Conservation (phyloP, 441 rosid genomes). For the Populus hybrid region DNA sequence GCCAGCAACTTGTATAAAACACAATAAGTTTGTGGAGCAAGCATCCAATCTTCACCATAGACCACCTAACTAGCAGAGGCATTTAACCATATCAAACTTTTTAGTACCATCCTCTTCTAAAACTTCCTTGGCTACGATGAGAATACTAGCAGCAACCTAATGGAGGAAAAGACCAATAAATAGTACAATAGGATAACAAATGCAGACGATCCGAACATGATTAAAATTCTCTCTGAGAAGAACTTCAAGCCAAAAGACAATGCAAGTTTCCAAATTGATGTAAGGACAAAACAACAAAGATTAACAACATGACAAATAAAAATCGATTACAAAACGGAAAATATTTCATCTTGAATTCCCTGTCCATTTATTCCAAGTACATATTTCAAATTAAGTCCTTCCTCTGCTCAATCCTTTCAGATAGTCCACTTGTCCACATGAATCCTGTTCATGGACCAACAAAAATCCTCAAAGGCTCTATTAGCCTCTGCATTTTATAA, state of each 20-base stretch:
- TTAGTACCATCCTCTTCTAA: not conserved
- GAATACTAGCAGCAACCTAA: not conserved
- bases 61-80: not conserved
- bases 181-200: too few relatives aligned
- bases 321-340: not conserved
- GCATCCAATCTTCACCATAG: not conserved
- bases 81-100: not conserved
- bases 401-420: not conserved
- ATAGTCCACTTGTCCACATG: not conserved
- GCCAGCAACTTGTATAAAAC: not conserved
- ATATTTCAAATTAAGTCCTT: not conserved
- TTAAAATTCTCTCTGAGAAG: not conserved
- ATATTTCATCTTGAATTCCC: not conserved
- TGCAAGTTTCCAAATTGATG: not conserved
- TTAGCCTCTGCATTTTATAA: conserved; percentile 25
- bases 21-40: not conserved
- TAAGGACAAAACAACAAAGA: too few relatives aligned
- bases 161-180: not conserved
- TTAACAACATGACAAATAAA: not conserved
- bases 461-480: conserved; percentile 26
- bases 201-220: not conserved
- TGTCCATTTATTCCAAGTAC: not conserved
- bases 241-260: not conserved
- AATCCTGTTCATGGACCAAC: not conserved
- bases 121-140: not conserved